A percentile compares a stretch with the other conserved stretches of the same genome.
Evolutionary conservation across 2,329 filamentous ascomycete genomes (phyloP).

Genomic region (Penicillium janthinellum): DNA sequence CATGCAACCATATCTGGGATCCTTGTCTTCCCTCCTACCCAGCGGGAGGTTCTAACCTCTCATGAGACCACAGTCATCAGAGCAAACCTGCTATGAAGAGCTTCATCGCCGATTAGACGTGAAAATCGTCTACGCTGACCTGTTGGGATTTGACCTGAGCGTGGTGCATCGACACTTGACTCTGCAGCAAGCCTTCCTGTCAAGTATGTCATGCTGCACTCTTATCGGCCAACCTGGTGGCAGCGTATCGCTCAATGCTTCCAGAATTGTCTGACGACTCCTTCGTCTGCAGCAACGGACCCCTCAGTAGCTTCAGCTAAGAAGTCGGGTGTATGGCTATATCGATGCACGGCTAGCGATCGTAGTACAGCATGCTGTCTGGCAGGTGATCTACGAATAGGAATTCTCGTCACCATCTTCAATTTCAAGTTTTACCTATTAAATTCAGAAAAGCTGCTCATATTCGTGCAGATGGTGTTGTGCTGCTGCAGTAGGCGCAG

Average conservation of each 20-base stretch:
- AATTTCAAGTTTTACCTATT: neutral
- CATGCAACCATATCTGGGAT: constrained; percentile 1
- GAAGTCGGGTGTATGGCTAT: constrained; percentile 14
- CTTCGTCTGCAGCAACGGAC: constrained; percentile 6
- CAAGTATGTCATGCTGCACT: constrained; percentile 3
- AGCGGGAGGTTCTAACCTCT: neutral
- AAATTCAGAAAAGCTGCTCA: neutral
- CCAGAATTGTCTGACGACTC: constrained; percentile 6
- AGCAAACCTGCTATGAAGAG: constrained; percentile 4
- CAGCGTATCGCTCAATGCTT: neutral
- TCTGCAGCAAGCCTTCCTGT: neutral
- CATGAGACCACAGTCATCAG: neutral
- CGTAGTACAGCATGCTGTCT: constrained; percentile 14
- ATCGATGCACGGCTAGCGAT: constrained; percentile 10
- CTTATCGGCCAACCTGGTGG: constrained; percentile 1
- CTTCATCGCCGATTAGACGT: neutral
- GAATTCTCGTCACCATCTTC: constrained; percentile 1
- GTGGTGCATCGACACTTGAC: neutral
- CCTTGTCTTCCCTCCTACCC: neutral
- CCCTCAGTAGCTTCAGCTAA: constrained; percentile 5
- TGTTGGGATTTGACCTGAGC: neutral
- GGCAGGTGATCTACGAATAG: constrained; percentile 27
- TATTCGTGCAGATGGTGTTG: neutral
- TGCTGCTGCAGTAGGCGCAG: neutral
- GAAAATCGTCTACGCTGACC: neutral